Conservation (phyloP, 2,329 filamentous ascomycete genomes). For the Blastomyces emzantsi region DNA sequence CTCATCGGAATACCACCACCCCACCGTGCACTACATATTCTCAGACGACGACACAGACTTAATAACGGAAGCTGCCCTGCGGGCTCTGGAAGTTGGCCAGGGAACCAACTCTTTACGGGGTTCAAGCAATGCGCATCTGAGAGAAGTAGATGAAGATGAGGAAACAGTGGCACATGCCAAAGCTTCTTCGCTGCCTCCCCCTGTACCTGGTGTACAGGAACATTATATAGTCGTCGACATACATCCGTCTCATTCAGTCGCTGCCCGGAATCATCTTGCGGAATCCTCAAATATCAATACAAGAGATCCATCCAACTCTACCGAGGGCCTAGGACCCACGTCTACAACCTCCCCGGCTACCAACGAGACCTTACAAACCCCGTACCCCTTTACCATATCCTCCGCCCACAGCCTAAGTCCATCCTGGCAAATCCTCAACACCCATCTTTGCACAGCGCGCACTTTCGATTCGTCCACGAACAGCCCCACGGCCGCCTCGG, state of each 20-base stretch:
- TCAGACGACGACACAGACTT: conserved; percentile 78
- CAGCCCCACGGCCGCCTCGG: conserved; percentile 40
- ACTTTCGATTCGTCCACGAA: conserved; percentile 46
- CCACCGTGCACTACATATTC: conserved; percentile 86
- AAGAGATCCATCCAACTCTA: conserved; percentile 17
- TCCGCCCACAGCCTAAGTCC: conserved; percentile 63
- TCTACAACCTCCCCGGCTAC: conserved; percentile 23
- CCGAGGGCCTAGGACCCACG: conserved; percentile 26
- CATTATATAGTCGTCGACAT: conserved; percentile 52
- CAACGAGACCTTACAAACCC: conserved; percentile 46
- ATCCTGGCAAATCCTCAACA: conserved; percentile 59
- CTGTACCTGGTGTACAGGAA: conserved; percentile 42
- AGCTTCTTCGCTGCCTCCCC: conserved; percentile 38
- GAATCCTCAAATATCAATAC: conserved; percentile 21
- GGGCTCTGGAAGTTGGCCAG: conserved; percentile 43
- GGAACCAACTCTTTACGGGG: conserved; percentile 23
- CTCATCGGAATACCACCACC: conserved; percentile 69
- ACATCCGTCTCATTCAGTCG: conserved; percentile 23
- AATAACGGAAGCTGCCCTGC: conserved; percentile 56
- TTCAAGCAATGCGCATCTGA: conserved; percentile 14
- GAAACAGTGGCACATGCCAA: conserved; percentile 13
- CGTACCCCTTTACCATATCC: conserved; percentile 45
- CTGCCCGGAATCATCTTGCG: conserved; percentile 13
- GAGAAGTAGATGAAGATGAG: conserved; percentile 8
- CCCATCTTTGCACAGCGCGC: conserved; percentile 49